Evolutionary conservation across 371 early-diverging fungal genomes (phyloP).

Genomic region (Rhizopus delemar): DNA sequence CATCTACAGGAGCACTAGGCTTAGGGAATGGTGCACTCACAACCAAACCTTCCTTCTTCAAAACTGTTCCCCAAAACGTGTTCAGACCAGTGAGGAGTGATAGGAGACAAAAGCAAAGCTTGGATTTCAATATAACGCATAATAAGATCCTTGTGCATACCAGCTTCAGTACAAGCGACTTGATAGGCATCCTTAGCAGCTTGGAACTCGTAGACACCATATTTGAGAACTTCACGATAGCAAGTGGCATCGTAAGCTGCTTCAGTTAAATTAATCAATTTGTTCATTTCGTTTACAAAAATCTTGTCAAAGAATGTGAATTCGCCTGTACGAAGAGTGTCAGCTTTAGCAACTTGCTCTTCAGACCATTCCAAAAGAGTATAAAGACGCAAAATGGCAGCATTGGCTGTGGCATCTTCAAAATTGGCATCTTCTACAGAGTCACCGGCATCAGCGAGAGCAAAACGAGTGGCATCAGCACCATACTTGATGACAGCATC

Average conservation of each 20-base stretch:
- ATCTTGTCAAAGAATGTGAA: constrained; percentile 80
- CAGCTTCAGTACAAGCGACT: constrained; percentile 63
- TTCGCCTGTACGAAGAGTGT: constrained; percentile 46
- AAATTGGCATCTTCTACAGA: constrained; percentile 99
- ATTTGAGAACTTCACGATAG: constrained; percentile 96
- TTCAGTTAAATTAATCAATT: constrained; percentile 68
- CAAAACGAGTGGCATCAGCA: constrained; percentile 97
- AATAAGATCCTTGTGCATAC: constrained; percentile 87
- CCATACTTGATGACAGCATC: constrained; percentile 91
- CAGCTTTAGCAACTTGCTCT: constrained; percentile 48
- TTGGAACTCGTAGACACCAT: constrained; percentile 92
- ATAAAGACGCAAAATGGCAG: constrained; percentile 92
- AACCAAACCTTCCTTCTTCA: constrained; percentile 76
- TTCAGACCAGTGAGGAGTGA: constrained; percentile 94
- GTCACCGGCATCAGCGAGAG: constrained; percentile 96
- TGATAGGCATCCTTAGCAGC: constrained; percentile 92
- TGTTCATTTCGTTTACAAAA: constrained; percentile 88
- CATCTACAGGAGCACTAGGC: constrained; percentile 59
- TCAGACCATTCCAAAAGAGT: constrained; percentile 92
- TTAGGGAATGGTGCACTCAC: constrained; percentile 78
- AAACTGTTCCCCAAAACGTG: constrained; percentile 82
- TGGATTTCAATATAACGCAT: constrained; percentile 81
- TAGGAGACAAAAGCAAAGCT: constrained; percentile 81
- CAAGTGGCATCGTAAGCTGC: constrained; percentile 80
- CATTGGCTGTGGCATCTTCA: constrained; percentile 95